Conservation (phyloP, 148 eudicot species). For the Rhododendron henanense region DNA sequence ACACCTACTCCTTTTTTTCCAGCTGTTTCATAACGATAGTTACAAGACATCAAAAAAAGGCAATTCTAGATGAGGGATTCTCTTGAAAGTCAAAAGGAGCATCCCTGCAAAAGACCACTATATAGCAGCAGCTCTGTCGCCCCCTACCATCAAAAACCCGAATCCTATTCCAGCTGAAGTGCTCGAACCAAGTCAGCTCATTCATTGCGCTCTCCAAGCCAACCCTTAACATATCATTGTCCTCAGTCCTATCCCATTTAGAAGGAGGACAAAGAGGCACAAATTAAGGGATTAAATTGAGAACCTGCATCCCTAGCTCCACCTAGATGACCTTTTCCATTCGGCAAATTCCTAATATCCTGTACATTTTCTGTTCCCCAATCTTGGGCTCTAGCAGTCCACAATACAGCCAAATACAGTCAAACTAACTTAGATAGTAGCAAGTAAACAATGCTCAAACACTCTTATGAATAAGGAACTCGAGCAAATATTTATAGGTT, state of each 20-base stretch:
- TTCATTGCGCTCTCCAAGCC: neutral
- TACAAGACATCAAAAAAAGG: neutral
- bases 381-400: neutral
- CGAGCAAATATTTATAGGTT: neutral
- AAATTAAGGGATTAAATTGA: neutral
- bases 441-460: neutral
- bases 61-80: neutral
- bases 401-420: neutral
- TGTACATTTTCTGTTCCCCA: neutral
- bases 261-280: neutral
- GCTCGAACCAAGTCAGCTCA: neutral
- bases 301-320: neutral
- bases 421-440: neutral
- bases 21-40: neutral
- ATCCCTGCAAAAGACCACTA: neutral
- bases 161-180: too few relatives aligned
- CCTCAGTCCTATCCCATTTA: neutral
- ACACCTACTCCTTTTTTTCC: too few relatives aligned
- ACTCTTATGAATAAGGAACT: neutral
- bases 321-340: neutral
- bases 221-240: neutral
- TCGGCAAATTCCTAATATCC: neutral
- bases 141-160: too few relatives aligned
- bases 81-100: neutral
- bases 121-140: neutral